phyloP scores from a whole-genome alignment of 225 moss, liverwort and hornwort genomes.

The Sphagnum tenellum region DNA sequence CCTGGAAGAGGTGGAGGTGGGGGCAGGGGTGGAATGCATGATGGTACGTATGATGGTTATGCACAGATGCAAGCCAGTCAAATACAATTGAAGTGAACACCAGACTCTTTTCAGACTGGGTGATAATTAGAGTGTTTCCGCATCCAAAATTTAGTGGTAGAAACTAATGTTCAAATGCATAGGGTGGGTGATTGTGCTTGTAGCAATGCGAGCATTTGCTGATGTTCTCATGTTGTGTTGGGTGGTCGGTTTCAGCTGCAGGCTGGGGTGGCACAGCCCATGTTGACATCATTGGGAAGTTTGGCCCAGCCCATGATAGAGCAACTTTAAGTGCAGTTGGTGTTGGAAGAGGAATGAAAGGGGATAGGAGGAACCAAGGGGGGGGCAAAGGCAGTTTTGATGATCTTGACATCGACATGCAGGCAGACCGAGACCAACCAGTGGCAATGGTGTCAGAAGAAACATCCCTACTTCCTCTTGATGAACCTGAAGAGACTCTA shows the following conservation, averaged over 20 bases:
- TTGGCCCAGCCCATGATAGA: conserved; percentile 19
- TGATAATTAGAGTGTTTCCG: not conserved
- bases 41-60: conserved; percentile 14
- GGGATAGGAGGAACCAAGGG: conserved; percentile 12
- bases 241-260: conserved; percentile 11
- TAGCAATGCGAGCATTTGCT: not conserved
- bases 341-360: conserved; percentile 16
- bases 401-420: conserved; percentile 21
- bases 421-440: conserved; percentile 18
- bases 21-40: conserved; percentile 16
- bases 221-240: too few species aligned
- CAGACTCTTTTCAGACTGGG: not conserved
- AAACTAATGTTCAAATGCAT: not conserved
- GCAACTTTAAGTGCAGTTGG: conserved; percentile 10
- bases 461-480: conserved; percentile 6
- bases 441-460: conserved; percentile 19
- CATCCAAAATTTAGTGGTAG: not conserved
- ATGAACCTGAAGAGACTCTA: conserved; percentile 14
- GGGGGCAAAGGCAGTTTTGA: conserved; percentile 15
- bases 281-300: conserved; percentile 20
- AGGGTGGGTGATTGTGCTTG: not conserved
- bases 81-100: not conserved
- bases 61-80: not conserved
- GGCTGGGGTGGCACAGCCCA: conserved; percentile 20
- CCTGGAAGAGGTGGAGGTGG: conserved; percentile 28